Evolutionary conservation across 441 rosid species (phyloP).

Genomic region (Caryocar brasiliense): DNA sequence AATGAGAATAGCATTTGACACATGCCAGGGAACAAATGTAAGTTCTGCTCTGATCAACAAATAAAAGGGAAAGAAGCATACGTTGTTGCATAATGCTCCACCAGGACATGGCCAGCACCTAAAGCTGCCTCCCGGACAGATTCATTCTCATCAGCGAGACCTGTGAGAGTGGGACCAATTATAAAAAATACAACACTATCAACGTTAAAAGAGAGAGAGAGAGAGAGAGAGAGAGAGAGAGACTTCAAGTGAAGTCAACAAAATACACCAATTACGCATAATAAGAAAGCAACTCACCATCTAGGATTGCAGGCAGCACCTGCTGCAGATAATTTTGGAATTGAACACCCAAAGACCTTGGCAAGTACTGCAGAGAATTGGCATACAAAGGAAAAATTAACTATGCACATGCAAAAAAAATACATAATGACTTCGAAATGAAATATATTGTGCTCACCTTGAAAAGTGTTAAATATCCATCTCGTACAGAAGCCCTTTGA

Average conservation of each 20-base stretch:
- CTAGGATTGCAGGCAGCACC: conserved; percentile 89
- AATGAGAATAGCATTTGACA: too few species aligned
- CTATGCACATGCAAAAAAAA: background rate
- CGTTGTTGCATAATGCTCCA: conserved; percentile 99
- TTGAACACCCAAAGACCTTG: conserved; percentile 87
- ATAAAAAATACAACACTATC: too few species aligned
- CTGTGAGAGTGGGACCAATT: conserved; percentile 44
- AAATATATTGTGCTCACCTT: conserved; percentile 37
- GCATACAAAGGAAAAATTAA: conserved; percentile 12
- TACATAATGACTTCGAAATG: too few species aligned
- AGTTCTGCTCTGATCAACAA: too few species aligned
- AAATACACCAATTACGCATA: too few species aligned
- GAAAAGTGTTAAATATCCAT: conserved; percentile 92
- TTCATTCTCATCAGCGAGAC: conserved; percentile 99
- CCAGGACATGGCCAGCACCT: conserved; percentile 98
- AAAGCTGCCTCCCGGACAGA: conserved; percentile 99
- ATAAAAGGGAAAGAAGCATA: too few species aligned
- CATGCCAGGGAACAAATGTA: too few species aligned
- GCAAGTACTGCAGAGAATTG: conserved; percentile 55
- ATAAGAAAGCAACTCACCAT: conserved; percentile 49
- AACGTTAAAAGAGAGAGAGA: too few species aligned
- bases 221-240: too few species aligned
- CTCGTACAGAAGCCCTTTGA: conserved; percentile 87
- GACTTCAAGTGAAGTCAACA: too few species aligned
- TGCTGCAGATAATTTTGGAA: conserved; percentile 87